Base-by-base conservation (phyloP, 441 rosid genomes). In the Melastoma candidum region DNA sequence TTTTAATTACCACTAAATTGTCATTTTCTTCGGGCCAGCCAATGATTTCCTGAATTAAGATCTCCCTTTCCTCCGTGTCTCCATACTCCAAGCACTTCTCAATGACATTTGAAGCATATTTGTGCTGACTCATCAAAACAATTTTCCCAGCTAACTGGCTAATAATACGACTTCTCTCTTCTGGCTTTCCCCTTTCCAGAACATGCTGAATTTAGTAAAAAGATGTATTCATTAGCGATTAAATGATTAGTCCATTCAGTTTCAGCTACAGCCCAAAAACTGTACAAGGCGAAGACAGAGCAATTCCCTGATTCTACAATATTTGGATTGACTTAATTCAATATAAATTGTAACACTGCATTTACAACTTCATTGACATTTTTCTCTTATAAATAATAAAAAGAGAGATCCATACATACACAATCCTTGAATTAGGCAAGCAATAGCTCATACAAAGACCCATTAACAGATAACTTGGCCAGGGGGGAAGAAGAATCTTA, bases 61-160 rank as follows among this genome's bases (percentile, higher is more conserved):
- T 29, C 22, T 60, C 70, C 32, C 70, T 48, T 29, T 66, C 70
- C 36, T 49, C 44, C 9, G 57, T 44, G 60, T 51, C 70, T 26
- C 70, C 65, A 11, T 66, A 48, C 55, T 60, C 70, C 55, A 66
- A 47, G 50, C 70, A 66, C 54, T 66, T 66, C 49, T 65, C 69
- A 29, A 65, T 59, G 12, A 65, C 69, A 59, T 65, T 65, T 1
- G 69, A 65, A 13, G 69, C 69, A 59, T 59, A 65, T 29, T 65
- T 65, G 49, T 65, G 69, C 51, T 65, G 70, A 47, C 70, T 66
- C 62, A 66, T 46, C 44, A 47, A 65, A 32, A 66, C 70, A 55
- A 66, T 44, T 8, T 56, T 57, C n/a, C 70, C 70, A n/a, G 49
- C 45, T 32, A 66, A 51, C 29, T 66, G 60, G 57, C 56, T 39